These are phyloP conservation scores for Stephanodiscus minutulus DNA, from an alignment of 108 stramenopile genomes.

Conservation along the genomic window DNA sequence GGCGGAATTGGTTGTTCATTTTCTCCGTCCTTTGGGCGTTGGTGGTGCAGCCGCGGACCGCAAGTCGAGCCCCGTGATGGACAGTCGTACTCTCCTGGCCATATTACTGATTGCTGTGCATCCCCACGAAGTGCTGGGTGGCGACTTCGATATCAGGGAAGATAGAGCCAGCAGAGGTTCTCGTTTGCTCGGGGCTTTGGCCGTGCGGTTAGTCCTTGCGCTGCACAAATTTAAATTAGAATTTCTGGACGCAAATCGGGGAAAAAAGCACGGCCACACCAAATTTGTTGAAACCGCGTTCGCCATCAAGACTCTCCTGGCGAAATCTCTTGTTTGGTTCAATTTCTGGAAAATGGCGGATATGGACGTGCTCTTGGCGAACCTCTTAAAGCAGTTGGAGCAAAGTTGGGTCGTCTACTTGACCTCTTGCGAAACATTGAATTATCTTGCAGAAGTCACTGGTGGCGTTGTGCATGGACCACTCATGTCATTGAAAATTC, in stretches of 20 bases:
- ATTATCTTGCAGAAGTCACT: constrained; percentile 25
- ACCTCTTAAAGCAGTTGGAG: constrained; percentile 29
- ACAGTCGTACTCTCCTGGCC: constrained; percentile 32
- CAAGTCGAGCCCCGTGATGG: constrained; percentile 1
- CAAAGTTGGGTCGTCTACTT: constrained; percentile 46
- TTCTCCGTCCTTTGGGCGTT: constrained; percentile 17
- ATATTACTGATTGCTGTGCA: constrained; percentile 34
- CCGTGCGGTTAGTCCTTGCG: too few species aligned
- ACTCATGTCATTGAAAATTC: constrained; percentile 26
- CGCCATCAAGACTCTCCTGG: not conserved
- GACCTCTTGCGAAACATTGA: constrained; percentile 29
- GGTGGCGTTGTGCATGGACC: constrained; percentile 2
- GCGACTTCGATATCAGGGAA: constrained; percentile 7
- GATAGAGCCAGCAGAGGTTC: constrained; percentile 13
- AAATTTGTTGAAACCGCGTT: constrained; percentile 6
- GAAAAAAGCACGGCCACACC: too few species aligned
- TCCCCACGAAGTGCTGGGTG: constrained; percentile 40
- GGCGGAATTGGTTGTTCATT: constrained; percentile 20
- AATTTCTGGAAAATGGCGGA: constrained; percentile 37
- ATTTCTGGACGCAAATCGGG: too few species aligned
- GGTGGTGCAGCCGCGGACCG: not conserved
- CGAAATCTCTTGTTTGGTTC: constrained; percentile 8
- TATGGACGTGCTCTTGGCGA: constrained; percentile 18
- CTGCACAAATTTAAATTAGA: too few species aligned
- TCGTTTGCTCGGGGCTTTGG: not conserved